Conservation (phyloP, 352 stramenopile genomes). For the Phytophthora melonis region DNA sequence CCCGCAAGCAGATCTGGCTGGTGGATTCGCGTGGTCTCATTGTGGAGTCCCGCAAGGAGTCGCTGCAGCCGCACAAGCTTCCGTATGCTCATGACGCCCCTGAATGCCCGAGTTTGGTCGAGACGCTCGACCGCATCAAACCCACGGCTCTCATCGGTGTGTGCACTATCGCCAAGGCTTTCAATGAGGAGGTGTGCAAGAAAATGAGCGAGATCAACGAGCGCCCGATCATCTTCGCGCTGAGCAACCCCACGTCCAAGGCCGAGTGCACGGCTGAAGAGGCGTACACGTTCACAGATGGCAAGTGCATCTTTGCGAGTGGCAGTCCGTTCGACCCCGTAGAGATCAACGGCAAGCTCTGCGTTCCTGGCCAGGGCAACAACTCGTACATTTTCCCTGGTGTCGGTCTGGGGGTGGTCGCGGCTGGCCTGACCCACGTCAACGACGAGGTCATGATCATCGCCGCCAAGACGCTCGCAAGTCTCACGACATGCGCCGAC, state of each 20-base stretch:
- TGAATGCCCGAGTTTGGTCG: conserved; percentile 71
- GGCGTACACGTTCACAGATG: conserved; percentile 97
- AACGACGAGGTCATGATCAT: conserved; percentile 89
- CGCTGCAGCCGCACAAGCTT: conserved; percentile 92
- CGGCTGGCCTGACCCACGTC: conserved; percentile 80
- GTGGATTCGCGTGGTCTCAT: conserved; percentile 93
- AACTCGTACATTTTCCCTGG: conserved; percentile 98
- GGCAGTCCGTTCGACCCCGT: conserved; percentile 97
- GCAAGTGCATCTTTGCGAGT: conserved; percentile 96
- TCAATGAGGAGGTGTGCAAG: conserved; percentile 90
- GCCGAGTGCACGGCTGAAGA: conserved; percentile 97
- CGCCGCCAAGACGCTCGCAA: conserved; percentile 75
- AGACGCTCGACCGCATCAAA: conserved; percentile 87
- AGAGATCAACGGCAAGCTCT: conserved; percentile 86
- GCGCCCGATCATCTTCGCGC: conserved; percentile 96
- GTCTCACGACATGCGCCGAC: conserved; percentile 90
- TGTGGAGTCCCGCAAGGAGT: conserved; percentile 71
- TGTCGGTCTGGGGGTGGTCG: conserved; percentile 93
- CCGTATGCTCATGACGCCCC: conserved; percentile 86
- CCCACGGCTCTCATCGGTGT: conserved; percentile 96
- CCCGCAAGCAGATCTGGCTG: conserved; percentile 93
- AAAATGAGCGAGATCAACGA: conserved; percentile 91
- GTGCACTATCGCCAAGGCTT: conserved; percentile 92
- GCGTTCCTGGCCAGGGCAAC: conserved; percentile 92
- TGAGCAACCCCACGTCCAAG: conserved; percentile 97